These are phyloP conservation scores for Paradendryphiella salina DNA, from an alignment of 2,329 filamentous ascomycete genomes.

Conservation along the genomic window DNA sequence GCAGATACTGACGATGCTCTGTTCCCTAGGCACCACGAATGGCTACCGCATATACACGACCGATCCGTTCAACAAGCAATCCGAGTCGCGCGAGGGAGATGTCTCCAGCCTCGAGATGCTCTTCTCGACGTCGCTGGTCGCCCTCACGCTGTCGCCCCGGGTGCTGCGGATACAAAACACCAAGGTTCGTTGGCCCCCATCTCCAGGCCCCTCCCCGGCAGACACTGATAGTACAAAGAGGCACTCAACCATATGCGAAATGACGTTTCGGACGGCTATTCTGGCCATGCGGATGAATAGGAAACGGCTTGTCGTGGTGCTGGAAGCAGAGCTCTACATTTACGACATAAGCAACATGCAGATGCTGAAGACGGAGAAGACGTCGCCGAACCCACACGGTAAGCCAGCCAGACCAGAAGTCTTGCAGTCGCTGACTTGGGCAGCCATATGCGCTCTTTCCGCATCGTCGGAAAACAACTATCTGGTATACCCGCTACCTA, in stretches of 20 bases:
- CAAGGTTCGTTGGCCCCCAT: conserved; percentile 63
- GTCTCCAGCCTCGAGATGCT: conserved; percentile 98
- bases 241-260: conserved; percentile 90
- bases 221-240: conserved; percentile 51
- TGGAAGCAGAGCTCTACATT: conserved; percentile 95
- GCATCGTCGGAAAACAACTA: conserved; percentile 96
- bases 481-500: conserved; percentile 87
- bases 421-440: conserved; percentile 17
- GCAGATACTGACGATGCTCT: conserved; percentile 13
- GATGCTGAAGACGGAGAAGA: conserved; percentile 87
- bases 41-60: conserved; percentile 97
- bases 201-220: background rate
- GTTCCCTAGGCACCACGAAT: conserved; percentile 73
- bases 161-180: conserved; percentile 97
- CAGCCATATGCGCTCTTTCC: conserved; percentile 87
- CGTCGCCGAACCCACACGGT: conserved; percentile 85
- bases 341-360: conserved; percentile 99
- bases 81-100: conserved; percentile 91
- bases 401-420: conserved; percentile 29
- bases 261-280: conserved; percentile 96
- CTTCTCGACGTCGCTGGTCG: conserved; percentile 95
- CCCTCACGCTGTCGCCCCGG: conserved; percentile 86
- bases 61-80: conserved; percentile 93
- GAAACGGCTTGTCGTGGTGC: conserved; percentile 87
- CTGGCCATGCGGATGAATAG: conserved; percentile 91